Evolutionary conservation across 139 green algal genomes (phyloP), one percentile per base, ranked within the genome.

Genomic region (Gonium pectorale): DNA sequence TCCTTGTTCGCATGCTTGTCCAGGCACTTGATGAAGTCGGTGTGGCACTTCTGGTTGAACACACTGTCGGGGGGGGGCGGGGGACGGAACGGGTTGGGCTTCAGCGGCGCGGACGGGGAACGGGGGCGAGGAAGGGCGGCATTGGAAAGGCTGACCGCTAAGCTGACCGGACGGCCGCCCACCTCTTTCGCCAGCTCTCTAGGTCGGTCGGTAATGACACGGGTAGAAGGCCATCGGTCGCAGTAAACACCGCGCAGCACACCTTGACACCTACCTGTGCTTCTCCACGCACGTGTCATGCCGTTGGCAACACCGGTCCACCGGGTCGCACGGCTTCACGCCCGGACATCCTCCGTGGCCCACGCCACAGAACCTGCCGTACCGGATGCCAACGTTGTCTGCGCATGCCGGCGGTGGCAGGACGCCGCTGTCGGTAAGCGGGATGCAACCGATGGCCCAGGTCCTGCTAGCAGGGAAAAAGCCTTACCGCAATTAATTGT

Each of bases 251-350:
- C 13, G 49, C 49, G 49, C 13, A 56, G 13, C 49, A 64, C 56
- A n/a, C n/a, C n/a, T n/a, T 64, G 7, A 13, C 27, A 52, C 46
- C 3, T 33, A 83, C 77, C 60, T 74, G 5, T 73, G 3, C 62
- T 73, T 73, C 41, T 71, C 77, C 24, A 83, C 77, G 60, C 77
- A 83, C 3, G 44, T 19, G 44, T 83, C 77, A 31, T 83, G 77
- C 31, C 51, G 51, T 21, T 72, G 41, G 62, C 77, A 83, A 41
- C 77, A 83, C 11, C 21, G 31, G 77, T 83, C 77, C 24, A 83
- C 77, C 11, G 77, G 77, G 49, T 83, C 77, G 60, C 77, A 83
- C 9, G 77, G 77, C 60, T 83, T 73, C 4, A 83, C 77, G 19
- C 77, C 77, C 5, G 60, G 43, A 31, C 77, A 83, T 13, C 77